These are phyloP conservation scores for Platismatia glauca DNA, from an alignment of 495 filamentous ascomycete species.

Conservation along the genomic window DNA sequence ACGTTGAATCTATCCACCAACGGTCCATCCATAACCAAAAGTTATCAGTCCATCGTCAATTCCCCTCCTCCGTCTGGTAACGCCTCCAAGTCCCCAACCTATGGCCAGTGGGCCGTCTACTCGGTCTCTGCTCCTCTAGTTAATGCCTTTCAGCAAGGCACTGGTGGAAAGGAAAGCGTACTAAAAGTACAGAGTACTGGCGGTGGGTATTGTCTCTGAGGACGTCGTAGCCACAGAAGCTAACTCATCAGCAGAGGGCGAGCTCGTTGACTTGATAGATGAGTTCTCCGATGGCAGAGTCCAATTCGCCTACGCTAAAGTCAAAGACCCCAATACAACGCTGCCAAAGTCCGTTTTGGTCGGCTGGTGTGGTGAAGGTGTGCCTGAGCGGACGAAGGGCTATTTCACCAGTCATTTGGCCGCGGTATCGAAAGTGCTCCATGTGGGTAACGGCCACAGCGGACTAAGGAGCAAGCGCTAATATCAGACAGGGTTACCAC, in stretches of 20 bases:
- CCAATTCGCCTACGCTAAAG: slow-evolving; percentile 93
- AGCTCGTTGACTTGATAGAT: slow-evolving; percentile 88
- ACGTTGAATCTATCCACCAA: slow-evolving; percentile 86
- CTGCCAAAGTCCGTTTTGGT: slow-evolving; percentile 90
- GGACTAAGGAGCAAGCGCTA: neutral
- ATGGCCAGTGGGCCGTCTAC: slow-evolving; percentile 84
- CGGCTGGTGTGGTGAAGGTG: slow-evolving; percentile 95
- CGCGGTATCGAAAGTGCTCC: slow-evolving; percentile 79
- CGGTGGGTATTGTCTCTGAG: slow-evolving; percentile 43
- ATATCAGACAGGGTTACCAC: slow-evolving; percentile 65
- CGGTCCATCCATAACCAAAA: slow-evolving; percentile 82
- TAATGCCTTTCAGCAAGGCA: slow-evolving; percentile 80
- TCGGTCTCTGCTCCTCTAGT: slow-evolving; percentile 82
- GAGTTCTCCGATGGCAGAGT: slow-evolving; percentile 95
- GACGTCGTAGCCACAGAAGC: slow-evolving; percentile 1
- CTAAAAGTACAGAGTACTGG: slow-evolving; percentile 89
- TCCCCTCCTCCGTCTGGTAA: slow-evolving; percentile 55
- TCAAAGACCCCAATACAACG: slow-evolving; percentile 87
- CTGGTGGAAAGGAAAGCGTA: slow-evolving; percentile 79
- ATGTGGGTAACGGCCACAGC: slow-evolving; percentile 42
- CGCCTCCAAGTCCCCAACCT: slow-evolving; percentile 56
- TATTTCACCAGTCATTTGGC: slow-evolving; percentile 94
- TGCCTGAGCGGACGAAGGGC: slow-evolving; percentile 95
- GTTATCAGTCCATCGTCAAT: slow-evolving; percentile 83
- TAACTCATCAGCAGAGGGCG: slow-evolving; percentile 57